These are phyloP conservation scores for Pythium myriotylum DNA, from an alignment of 352 stramenopile genomes.

Conservation along the genomic window DNA sequence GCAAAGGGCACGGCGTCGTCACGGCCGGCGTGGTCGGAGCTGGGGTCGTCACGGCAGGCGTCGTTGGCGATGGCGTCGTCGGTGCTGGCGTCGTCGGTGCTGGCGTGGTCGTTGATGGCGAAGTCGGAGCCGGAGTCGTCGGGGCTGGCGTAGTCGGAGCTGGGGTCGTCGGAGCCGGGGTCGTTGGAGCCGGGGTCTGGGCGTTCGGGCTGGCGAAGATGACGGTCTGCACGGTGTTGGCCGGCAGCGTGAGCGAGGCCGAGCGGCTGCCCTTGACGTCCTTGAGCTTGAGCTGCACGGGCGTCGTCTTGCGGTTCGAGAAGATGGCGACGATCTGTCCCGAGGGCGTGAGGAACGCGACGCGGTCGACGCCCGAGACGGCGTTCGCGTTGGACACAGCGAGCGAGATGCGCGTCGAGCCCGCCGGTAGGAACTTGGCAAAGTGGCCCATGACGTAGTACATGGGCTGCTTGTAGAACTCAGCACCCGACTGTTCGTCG, in stretches of 20 bases:
- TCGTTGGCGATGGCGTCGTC: too few species aligned
- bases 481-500: constrained; percentile 45
- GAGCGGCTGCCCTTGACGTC: neutral
- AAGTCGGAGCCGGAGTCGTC: too few species aligned
- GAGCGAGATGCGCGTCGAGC: constrained; percentile 42
- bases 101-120: too few species aligned
- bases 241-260: neutral
- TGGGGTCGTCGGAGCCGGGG: too few species aligned
- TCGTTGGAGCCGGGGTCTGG: constrained; percentile 30
- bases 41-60: neutral
- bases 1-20: neutral
- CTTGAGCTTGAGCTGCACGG: neutral
- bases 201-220: neutral
- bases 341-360: constrained; percentile 22
- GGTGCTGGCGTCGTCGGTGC: too few species aligned
- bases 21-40: constrained; percentile 40
- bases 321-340: constrained; percentile 18
- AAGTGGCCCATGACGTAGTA: constrained; percentile 84
- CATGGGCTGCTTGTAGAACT: constrained; percentile 87
- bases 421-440: constrained; percentile 67
- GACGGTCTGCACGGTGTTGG: neutral
- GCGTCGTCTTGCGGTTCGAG: constrained; percentile 9
- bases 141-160: too few species aligned
- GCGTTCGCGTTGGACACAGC: neutral
- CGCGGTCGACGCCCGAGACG: constrained; percentile 9